phyloP scores from a whole-genome alignment of 345 rosid species.

The Psidium friedrichsthalianum region DNA sequence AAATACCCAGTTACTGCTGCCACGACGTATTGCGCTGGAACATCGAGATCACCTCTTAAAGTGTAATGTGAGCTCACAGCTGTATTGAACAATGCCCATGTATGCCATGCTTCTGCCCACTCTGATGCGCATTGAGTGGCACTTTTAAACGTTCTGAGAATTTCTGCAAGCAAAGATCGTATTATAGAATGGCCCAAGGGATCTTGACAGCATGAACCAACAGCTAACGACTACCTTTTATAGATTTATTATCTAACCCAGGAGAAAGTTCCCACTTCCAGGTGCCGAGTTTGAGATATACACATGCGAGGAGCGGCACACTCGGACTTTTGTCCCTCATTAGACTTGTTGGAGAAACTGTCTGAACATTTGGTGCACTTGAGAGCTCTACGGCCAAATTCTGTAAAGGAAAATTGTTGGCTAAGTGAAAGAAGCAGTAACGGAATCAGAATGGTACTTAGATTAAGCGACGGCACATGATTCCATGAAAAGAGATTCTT shows the following conservation, averaged over 20 bases:
- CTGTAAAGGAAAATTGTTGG: conserved; percentile 24
- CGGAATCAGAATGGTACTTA: not conserved
- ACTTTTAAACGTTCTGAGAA: conserved; percentile 58
- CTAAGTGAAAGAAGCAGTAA: not conserved
- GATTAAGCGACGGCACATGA: not conserved
- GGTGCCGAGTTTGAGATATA: conserved; percentile 66
- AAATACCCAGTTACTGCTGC: conserved; percentile 97
- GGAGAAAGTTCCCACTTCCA: conserved; percentile 92
- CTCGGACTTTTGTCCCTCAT: conserved; percentile 31
- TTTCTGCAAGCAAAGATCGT: conserved; percentile 30
- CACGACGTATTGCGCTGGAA: conserved; percentile 77
- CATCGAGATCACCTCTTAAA: conserved; percentile 37
- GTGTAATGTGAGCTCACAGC: conserved; percentile 91
- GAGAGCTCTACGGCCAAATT: conserved; percentile 69
- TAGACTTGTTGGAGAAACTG: conserved; percentile 35
- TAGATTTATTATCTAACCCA: conserved; percentile 80
- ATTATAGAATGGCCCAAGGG: not conserved
- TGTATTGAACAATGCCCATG: conserved; percentile 95
- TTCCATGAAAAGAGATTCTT: not conserved
- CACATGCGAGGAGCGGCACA: conserved; percentile 72
- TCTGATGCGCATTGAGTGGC: conserved; percentile 72
- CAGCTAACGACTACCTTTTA: conserved; percentile 29
- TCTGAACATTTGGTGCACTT: conserved; percentile 38
- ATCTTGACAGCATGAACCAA: not conserved
- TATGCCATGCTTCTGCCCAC: conserved; percentile 98